Evolutionary conservation across 164 flowering plant species (phyloP), one percentile per base, ranked within the genome.

Genomic region (Protea cynaroides): DNA sequence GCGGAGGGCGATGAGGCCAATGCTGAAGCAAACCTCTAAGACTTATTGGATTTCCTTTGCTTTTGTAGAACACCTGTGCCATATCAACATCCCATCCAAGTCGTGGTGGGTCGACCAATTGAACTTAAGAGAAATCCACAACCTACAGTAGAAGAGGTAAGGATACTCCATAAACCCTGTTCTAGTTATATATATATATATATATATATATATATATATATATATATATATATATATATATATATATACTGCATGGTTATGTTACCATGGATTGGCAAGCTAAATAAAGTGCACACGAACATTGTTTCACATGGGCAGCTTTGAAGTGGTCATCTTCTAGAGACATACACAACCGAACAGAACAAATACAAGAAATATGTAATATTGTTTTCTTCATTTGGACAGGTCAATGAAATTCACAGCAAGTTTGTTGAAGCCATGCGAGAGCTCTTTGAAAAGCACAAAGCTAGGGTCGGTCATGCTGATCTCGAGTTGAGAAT

Each of bases 31-130:
- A n/a, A n/a, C n/a, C n/a, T n/a, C n/a, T n/a, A n/a, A n/a, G n/a
- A n/a, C 19, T 57, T 38, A 34, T 21, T 58, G 25, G 9, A 23
- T 34, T 17, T 37, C 12, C 14, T 66, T 44, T 12, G 63, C 34
- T 63, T 66, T 65, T 67, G 69, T 80, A 89, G 98, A 47, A 72
- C 89, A 65, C 92, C 92, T 54, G 19, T 92, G 57, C 96, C 98
- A 3, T 76, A 54, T 59, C 78, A 69, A 49, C 78, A 69, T 56
- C 98, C 92, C 25, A 78, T 92, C 83, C 82, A 89, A 71, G 81
- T 92, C 29, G 95, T 87, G 72, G 92, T 92, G 46, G 98, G 98
- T 19, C 80, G 46, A 72, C 98, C 98, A 2, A 89, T 89, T 63
- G 82, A 81, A 56, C 46, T 86, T 36, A 76, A 80, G 76, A 86